phyloP scores from a whole-genome alignment of 2,329 filamentous ascomycete species.

The Byssochlamys sp. region DNA sequence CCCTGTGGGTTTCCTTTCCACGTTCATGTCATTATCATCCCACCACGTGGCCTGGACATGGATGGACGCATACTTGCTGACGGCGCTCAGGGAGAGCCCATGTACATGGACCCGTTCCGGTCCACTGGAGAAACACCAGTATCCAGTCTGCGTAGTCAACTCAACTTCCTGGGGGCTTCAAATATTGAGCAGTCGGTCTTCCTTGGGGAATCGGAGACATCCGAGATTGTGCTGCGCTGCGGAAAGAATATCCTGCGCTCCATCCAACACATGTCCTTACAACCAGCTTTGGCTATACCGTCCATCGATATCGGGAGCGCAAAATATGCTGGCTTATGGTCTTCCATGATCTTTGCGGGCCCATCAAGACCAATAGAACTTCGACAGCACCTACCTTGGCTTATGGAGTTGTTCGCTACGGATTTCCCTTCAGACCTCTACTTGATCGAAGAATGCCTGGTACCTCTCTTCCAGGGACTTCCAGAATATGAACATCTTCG shows the following conservation, averaged over 20 bases:
- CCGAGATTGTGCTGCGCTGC: slow-evolving; percentile 63
- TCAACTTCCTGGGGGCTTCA: slow-evolving; percentile 45
- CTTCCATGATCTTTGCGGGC: slow-evolving; percentile 46
- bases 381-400: slow-evolving; percentile 53
- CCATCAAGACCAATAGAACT: slow-evolving; percentile 40
- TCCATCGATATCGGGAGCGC: slow-evolving; percentile 50
- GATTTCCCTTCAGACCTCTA: slow-evolving; percentile 63
- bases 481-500: slow-evolving; percentile 46
- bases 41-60: slow-evolving; percentile 51
- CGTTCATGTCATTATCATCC: slow-evolving; percentile 68
- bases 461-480: slow-evolving; percentile 48
- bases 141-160: slow-evolving; percentile 48
- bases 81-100: slow-evolving; percentile 37
- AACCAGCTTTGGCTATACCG: slow-evolving; percentile 17
- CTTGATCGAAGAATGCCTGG: slow-evolving; percentile 59
- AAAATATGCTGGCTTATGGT: slow-evolving; percentile 67
- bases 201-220: slow-evolving; percentile 54
- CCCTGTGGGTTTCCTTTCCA: slow-evolving; percentile 78
- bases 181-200: slow-evolving; percentile 38
- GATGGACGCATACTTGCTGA: slow-evolving; percentile 37
- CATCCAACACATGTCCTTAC: slow-evolving; percentile 44
- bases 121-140: slow-evolving; percentile 57
- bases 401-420: slow-evolving; percentile 55
- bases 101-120: slow-evolving; percentile 78
- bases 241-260: slow-evolving; percentile 73